Conservation (phyloP, 805 yeast genomes). For the Candida saitoana region DNA sequence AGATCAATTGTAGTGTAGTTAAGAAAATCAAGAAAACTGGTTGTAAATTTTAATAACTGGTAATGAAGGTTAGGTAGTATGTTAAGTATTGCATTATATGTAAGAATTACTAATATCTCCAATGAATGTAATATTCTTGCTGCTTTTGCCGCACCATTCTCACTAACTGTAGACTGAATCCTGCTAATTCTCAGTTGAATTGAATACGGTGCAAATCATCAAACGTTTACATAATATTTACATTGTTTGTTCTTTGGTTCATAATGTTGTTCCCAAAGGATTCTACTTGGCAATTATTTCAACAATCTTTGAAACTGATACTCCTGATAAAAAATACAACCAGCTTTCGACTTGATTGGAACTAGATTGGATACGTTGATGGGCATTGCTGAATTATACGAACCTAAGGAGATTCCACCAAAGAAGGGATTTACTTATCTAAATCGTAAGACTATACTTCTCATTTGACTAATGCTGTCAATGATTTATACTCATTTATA, state of each 20-base stretch:
- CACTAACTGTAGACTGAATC: no score
- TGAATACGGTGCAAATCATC: constrained; percentile 88
- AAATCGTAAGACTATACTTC: constrained; percentile 91
- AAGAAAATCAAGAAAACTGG: no score
- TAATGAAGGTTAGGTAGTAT: no score
- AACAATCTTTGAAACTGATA: constrained; percentile 88
- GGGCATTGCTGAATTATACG: constrained; percentile 90
- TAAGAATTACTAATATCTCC: no score
- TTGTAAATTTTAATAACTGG: no score
- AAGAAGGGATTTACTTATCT: constrained; percentile 72
- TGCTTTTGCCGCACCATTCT: no score
- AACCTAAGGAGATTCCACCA: constrained; percentile 80
- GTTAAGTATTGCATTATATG: no score
- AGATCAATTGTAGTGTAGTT: constrained; percentile 1
- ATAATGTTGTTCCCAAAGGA: constrained; percentile 85
- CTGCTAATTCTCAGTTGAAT: no score
- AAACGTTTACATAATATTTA: constrained; percentile 91
- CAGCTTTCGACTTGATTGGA: constrained; percentile 90
- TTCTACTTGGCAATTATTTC: constrained; percentile 91
- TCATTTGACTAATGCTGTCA: constrained; percentile 96
- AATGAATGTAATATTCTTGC: no score
- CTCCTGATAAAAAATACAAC: constrained; percentile 90
- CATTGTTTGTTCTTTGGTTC: constrained; percentile 85
- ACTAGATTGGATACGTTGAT: constrained; percentile 76
- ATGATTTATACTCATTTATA: constrained; percentile 92